These are phyloP conservation scores for Phlebiopsis flavidoalba DNA, from an alignment of 768 basidiomycete genomes.

Conservation along the genomic window DNA sequence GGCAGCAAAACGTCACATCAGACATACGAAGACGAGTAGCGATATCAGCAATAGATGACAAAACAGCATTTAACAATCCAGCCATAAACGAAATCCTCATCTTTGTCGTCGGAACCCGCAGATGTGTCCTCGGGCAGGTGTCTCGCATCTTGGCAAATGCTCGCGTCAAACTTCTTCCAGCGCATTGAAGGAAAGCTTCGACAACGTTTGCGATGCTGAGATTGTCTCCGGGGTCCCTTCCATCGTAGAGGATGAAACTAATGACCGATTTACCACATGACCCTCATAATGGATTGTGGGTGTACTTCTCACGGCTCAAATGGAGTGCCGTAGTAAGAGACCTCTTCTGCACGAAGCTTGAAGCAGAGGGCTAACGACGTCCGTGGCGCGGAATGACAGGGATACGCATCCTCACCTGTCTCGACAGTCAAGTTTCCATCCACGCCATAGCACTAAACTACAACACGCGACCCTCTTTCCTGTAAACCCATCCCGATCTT, in stretches of 20 bases:
- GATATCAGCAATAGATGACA: neutral
- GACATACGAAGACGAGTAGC: too few species aligned
- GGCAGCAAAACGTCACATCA: too few species aligned
- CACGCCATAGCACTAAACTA: neutral
- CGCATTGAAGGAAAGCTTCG: constrained; percentile 69
- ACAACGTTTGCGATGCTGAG: constrained; percentile 78
- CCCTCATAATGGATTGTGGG: neutral
- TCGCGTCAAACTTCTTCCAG: constrained; percentile 64
- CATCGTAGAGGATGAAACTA: constrained; percentile 88
- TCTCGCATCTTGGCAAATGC: constrained; percentile 48
- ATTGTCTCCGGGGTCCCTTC: constrained; percentile 91
- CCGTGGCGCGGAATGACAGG: constrained; percentile 49
- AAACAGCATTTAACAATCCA: constrained; percentile 8
- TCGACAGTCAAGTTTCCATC: neutral
- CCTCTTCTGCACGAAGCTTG: constrained; percentile 68
- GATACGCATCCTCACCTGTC: constrained; percentile 79
- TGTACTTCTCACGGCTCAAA: constrained; percentile 80
- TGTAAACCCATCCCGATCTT: constrained; percentile 71
- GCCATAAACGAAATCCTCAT: constrained; percentile 7
- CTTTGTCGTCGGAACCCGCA: neutral
- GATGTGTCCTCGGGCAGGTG: constrained; percentile 12
- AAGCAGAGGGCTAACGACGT: constrained; percentile 36
- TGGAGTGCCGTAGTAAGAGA: constrained; percentile 86
- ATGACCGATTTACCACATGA: constrained; percentile 4
- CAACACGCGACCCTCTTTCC: constrained; percentile 62